These are phyloP conservation scores for Heliosperma pusillum DNA, from an alignment of 148 eudicot species.

Conservation along the genomic window DNA sequence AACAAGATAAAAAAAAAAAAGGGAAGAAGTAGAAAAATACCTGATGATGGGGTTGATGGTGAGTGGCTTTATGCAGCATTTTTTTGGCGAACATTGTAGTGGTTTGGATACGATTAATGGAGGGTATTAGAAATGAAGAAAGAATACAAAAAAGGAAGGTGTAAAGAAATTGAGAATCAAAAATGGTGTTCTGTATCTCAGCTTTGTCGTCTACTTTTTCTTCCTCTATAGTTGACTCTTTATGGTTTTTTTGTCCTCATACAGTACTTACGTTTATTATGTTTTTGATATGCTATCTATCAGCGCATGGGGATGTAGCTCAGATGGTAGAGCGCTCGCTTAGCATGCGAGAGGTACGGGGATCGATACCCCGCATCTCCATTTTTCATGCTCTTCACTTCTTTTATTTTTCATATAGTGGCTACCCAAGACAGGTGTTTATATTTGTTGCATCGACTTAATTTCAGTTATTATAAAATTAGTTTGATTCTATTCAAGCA, in stretches of 20 bases:
- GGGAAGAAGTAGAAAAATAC: not conserved
- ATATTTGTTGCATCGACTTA: too few species aligned
- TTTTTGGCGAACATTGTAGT: constrained; percentile 30
- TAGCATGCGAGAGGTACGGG: constrained; percentile 99
- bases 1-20: not conserved
- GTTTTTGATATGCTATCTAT: too few species aligned
- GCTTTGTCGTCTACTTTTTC: not conserved
- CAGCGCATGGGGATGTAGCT: constrained; percentile 99
- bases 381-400: too few species aligned
- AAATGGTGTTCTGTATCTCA: not conserved
- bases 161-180: not conserved
- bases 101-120: not conserved
- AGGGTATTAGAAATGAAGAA: not conserved
- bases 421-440: too few species aligned
- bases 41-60: constrained; percentile 24
- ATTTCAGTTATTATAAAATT: too few species aligned
- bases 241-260: too few species aligned
- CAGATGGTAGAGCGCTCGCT: constrained; percentile 99
- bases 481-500: too few species aligned
- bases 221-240: not conserved
- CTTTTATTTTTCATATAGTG: too few species aligned
- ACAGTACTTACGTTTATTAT: too few species aligned
- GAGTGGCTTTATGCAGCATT: constrained; percentile 26
- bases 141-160: not conserved
- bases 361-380: constrained; percentile 99